Evolutionary conservation across 805 yeast genomes (phyloP).

Genomic region (Teunomyces lycoperdinae): DNA sequence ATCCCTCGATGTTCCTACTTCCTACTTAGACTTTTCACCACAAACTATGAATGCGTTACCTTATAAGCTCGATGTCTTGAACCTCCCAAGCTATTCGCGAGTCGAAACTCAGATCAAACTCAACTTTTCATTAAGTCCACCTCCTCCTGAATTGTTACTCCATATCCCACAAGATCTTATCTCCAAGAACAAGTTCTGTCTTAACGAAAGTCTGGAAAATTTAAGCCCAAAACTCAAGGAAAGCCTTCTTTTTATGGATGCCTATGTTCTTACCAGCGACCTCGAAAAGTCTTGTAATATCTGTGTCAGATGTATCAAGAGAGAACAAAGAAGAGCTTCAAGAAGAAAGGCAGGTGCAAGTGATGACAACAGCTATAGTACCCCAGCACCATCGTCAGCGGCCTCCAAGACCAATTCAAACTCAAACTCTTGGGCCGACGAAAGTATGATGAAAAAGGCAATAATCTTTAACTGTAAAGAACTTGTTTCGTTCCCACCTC

Average conservation of each 20-base stretch:
- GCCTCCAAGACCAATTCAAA: slow-evolving; percentile 52
- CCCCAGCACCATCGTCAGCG: slow-evolving; percentile 17
- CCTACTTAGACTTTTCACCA: slow-evolving; percentile 38
- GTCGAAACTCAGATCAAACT: slow-evolving; percentile 95
- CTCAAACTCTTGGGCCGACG: slow-evolving; percentile 74
- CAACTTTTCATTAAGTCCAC: slow-evolving; percentile 63
- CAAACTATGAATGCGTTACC: slow-evolving; percentile 39
- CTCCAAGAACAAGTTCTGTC: slow-evolving; percentile 79
- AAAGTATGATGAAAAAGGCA: slow-evolving; percentile 72
- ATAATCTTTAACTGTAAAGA: slow-evolving; percentile 90
- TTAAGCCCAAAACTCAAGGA: slow-evolving; percentile 42
- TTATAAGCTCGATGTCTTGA: slow-evolving; percentile 51
- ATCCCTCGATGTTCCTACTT: slow-evolving; percentile 27
- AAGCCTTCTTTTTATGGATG: slow-evolving; percentile 66
- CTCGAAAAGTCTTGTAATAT: slow-evolving; percentile 57
- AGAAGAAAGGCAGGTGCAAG: slow-evolving; percentile 73
- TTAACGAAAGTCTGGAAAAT: slow-evolving; percentile 48
- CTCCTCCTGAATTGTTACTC: slow-evolving; percentile 69
- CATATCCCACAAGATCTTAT: slow-evolving; percentile 87
- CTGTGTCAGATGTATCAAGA: slow-evolving; percentile 83
- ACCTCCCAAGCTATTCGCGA: slow-evolving; percentile 77
- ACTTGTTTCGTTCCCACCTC: slow-evolving; percentile 68
- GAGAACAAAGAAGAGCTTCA: slow-evolving; percentile 92
- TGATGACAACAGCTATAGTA: slow-evolving; percentile 7
- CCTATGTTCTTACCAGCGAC: slow-evolving; percentile 70